Conservation (phyloP, 2,329 filamentous ascomycete species). For the Acrocalymma vagum region DNA sequence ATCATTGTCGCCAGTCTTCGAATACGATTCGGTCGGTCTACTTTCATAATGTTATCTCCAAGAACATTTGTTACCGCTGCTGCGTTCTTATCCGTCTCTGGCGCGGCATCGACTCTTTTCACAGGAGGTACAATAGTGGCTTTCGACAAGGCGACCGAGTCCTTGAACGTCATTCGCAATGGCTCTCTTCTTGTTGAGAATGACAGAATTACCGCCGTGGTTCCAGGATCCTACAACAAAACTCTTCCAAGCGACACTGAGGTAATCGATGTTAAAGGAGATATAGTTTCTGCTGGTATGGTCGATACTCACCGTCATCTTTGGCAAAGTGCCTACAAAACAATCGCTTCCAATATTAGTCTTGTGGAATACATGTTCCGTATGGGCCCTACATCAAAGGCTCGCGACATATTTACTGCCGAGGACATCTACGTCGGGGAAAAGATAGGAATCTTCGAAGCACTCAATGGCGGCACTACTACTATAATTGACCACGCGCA, state of each 20-base stretch:
- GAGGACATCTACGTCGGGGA: conserved; percentile 20
- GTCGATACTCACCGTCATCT: conserved; percentile 62
- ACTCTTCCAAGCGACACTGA: conserved; percentile 46
- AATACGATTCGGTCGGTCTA: too few species aligned
- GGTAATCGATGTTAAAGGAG: conserved; percentile 54
- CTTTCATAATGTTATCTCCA: too few species aligned
- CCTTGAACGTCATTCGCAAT: conserved; percentile 49
- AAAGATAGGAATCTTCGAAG: conserved; percentile 54
- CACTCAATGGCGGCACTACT: conserved; percentile 60
- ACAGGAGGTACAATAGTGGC: conserved; percentile 51
- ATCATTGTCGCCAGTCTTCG: too few species aligned
- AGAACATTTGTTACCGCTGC: too few species aligned
- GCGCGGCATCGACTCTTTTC: too few species aligned
- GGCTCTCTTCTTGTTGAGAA: conserved; percentile 52
- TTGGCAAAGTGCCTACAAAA: conserved; percentile 65
- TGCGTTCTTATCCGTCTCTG: too few species aligned
- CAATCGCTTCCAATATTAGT: conserved; percentile 59
- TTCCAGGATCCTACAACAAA: conserved; percentile 17
- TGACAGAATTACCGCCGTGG: conserved; percentile 50
- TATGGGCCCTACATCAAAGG: conserved; percentile 15
- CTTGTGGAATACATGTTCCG: conserved; percentile 22
- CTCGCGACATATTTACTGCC: conserved; percentile 6
- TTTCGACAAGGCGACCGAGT: conserved; percentile 46
- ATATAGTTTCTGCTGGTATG: conserved; percentile 65
- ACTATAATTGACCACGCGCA: conserved; percentile 53